Evolutionary conservation across 805 yeast species (phyloP).

Genomic region (Candida dajiaensis): DNA sequence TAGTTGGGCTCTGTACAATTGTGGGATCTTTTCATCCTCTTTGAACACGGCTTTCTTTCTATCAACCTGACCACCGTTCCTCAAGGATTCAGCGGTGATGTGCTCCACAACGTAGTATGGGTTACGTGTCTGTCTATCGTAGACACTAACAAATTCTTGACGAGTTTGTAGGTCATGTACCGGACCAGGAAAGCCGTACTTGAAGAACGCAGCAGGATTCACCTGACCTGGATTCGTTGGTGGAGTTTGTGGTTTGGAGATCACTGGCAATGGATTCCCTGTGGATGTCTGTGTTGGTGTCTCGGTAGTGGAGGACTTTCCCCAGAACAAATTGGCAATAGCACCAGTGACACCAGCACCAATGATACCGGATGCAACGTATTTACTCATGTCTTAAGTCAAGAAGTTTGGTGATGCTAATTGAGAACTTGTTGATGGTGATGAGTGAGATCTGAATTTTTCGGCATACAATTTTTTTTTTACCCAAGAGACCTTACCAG

Average conservation of each 20-base stretch:
- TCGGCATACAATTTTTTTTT: background rate
- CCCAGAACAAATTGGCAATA: conserved; percentile 29
- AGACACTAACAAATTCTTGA: conserved; percentile 78
- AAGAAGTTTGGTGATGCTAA: background rate
- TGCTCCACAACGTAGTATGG: conserved; percentile 90
- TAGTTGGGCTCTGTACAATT: conserved; percentile 65
- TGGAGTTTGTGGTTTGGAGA: conserved; percentile 9
- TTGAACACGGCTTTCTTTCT: conserved; percentile 75
- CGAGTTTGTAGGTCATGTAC: conserved; percentile 73
- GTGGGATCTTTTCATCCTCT: conserved; percentile 83
- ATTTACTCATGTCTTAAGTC: conserved; percentile 17
- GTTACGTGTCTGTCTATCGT: conserved; percentile 75
- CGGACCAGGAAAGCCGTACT: conserved; percentile 95
- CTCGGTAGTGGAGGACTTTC: conserved; percentile 13
- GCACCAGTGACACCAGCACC: conserved; percentile 28
- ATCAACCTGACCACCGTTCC: conserved; percentile 49
- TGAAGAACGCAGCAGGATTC: conserved; percentile 76
- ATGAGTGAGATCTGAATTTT: background rate
- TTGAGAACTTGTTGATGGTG: no score
- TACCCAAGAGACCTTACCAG: no score
- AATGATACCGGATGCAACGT: conserved; percentile 21
- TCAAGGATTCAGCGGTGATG: conserved; percentile 66
- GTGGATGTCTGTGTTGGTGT: conserved; percentile 1
- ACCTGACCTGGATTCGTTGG: conserved; percentile 30
- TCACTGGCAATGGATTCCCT: conserved; percentile 7